Evolutionary conservation across 139 green algal species (phyloP), one percentile per base, ranked within the genome.

Genomic region (Raphidocelis subcapitata): DNA sequence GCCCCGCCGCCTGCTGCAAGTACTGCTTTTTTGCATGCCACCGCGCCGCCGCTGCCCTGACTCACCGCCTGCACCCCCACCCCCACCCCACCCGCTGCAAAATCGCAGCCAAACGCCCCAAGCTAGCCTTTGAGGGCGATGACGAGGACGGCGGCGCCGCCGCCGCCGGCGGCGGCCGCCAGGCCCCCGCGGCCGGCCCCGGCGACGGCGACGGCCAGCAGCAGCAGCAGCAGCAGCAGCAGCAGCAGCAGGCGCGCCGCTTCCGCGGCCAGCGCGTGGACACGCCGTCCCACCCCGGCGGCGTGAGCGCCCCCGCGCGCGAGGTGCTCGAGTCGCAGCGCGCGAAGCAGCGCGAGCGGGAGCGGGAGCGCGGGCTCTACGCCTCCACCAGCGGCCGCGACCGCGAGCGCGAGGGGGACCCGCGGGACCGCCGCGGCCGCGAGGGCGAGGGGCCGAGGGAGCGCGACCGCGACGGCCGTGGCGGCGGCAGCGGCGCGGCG

Each of bases 251-350:
- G 73, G 21, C 29, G 26, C 74, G 91, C 12, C 84, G 85, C 26
- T 94, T 91, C 79, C 73, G 92, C 0, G 84, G 82, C 1, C 81
- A 87, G 82, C 83, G 87, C 5, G 51, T 90, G 5, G 92, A 96
- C 2, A 97, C 93, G 5, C 93, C 93, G 15, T 93, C 86, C 2
- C 86, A 94, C 60, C 90, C 90, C 35, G 90, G 78, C 51, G 72
- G 81, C 33, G 85, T 72, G 37, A 81, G 52, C 59, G 65, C 15
- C 36, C 33, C 57, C 28, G 81, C 75, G 2, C 71, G 72, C 20
- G 70, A 82, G 64, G 35, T 36, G 3, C 47, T 70, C 18, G 75
- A 61, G 36, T 69, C 76, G 51, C 32, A 51, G 26, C 56, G 57
- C 60, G 65, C 82, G 70, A 74, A 70, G 5, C 65, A 76, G 60